phyloP scores from a whole-genome alignment of 306 rosid species.

The Quercus alba region DNA sequence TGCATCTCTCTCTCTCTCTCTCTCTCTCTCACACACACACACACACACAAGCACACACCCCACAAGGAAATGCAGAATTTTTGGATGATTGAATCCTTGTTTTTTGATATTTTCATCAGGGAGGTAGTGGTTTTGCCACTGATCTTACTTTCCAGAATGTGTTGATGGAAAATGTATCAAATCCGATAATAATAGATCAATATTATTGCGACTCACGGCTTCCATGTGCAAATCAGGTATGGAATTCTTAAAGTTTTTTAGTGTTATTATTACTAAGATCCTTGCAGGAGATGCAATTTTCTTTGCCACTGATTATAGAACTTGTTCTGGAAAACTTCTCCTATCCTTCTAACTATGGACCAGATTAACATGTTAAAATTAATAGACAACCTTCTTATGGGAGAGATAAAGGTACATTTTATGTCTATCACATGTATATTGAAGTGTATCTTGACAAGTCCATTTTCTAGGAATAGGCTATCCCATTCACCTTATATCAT shows the following conservation, averaged over 20 bases:
- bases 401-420: too few species aligned
- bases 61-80: background rate
- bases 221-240: constrained; percentile 80
- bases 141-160: constrained; percentile 63
- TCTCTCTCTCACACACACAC: background rate
- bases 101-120: constrained; percentile 43
- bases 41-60: background rate
- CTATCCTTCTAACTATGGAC: too few species aligned
- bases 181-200: constrained; percentile 85
- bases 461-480: too few species aligned
- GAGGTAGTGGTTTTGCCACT: constrained; percentile 69
- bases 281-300: background rate
- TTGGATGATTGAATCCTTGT: background rate
- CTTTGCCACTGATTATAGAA: too few species aligned
- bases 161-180: constrained; percentile 75
- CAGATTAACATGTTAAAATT: too few species aligned
- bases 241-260: background rate
- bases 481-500: too few species aligned
- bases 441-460: too few species aligned
- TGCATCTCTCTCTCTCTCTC: background rate
- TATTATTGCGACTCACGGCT: constrained; percentile 72
- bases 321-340: too few species aligned
- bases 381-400: too few species aligned
- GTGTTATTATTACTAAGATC: background rate
- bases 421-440: too few species aligned